phyloP scores from a whole-genome alignment of 768 basidiomycete species.

The Psilocybe sp. region DNA sequence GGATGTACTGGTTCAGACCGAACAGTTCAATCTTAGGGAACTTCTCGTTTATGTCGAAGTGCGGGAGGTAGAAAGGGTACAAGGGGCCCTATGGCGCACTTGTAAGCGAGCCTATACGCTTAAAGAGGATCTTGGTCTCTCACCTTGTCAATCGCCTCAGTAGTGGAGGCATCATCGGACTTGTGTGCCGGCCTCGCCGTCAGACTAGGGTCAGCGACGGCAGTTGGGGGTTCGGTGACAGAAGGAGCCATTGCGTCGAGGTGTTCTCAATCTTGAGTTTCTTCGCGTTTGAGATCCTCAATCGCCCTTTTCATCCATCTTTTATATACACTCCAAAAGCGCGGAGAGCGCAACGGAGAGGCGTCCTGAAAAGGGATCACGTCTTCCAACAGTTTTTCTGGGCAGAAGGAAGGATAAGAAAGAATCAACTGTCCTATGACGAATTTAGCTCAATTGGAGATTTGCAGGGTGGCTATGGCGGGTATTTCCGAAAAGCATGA shows the following conservation, averaged over 20 bases:
- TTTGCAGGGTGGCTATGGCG: too few relatives aligned
- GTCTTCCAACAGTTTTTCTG: conserved; percentile 11
- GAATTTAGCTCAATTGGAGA: background rate
- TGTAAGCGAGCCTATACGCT: background rate
- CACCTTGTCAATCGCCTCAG: conserved; percentile 10
- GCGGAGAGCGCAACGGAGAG: conserved; percentile 14
- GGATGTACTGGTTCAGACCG: conserved; percentile 25
- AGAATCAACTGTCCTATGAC: conserved; percentile 4
- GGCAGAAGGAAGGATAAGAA: conserved; percentile 1
- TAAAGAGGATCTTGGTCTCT: background rate
- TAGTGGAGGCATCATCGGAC: conserved; percentile 6
- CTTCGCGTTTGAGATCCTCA: background rate
- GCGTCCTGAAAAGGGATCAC: conserved; percentile 12
- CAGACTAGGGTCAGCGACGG: conserved; percentile 11
- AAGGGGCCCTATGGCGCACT: conserved; percentile 23
- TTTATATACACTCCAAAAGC: background rate
- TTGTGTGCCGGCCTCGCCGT: conserved; percentile 13
- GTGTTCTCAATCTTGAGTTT: background rate
- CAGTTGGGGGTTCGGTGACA: conserved; percentile 20
- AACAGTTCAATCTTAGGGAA: conserved; percentile 46
- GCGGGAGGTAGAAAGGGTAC: conserved; percentile 23
- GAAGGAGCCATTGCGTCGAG: conserved; percentile 27
- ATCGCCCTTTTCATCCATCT: background rate
- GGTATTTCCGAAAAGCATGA: too few relatives aligned
- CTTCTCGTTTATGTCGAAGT: conserved; percentile 46